Evolutionary conservation across 83 land plant genomes (phyloP), one percentile per base, ranked within the genome.

Genomic region (Diphasiastrum complanatum): DNA sequence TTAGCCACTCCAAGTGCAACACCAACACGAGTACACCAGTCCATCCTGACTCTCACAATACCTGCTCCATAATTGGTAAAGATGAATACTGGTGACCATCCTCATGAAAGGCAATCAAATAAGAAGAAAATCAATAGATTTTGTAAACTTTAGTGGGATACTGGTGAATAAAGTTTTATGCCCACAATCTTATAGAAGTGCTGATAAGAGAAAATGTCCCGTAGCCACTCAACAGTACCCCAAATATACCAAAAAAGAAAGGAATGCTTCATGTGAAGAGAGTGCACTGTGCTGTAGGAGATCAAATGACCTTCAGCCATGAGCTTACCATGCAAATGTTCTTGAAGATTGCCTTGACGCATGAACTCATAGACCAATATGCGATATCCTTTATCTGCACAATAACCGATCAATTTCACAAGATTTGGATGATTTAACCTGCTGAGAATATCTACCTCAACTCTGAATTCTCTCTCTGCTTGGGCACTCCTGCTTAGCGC

Each of bases 301-400:
- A n/a, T n/a, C n/a, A n/a, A n/a, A n/a, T n/a, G n/a, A n/a, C n/a
- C n/a, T n/a, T n/a, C n/a, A n/a, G n/a, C n/a, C n/a, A n/a, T n/a
- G n/a, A n/a, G n/a, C n/a, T n/a, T 54, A 54, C 58, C 58, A 28
- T 54, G 58, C 58, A 54, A 54, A 25, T 54, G 58, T 54, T 54
- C 58, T 30, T 54, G 58, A 23, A 54, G 33, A 30, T 33, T 54
- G 4, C 58, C 58, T 30, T 54, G 58, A 6, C 33, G n/a, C 58
- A 54, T 54, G 58, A 54, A 54, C 58, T 54, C 58, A 28, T 54
- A 54, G 6, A 54, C 58, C 6, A 54, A n/a, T 14, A 54, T 54
- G 10, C 58, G 4, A 5, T 54, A 33, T 28, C 25, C 25, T 54
- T 25, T 54, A 28, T 54, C 58, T 6, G 58, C 58, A 54, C 58